Evolutionary conservation across 257 asterid species (phyloP).

Genomic region (Eucommia ulmoides): DNA sequence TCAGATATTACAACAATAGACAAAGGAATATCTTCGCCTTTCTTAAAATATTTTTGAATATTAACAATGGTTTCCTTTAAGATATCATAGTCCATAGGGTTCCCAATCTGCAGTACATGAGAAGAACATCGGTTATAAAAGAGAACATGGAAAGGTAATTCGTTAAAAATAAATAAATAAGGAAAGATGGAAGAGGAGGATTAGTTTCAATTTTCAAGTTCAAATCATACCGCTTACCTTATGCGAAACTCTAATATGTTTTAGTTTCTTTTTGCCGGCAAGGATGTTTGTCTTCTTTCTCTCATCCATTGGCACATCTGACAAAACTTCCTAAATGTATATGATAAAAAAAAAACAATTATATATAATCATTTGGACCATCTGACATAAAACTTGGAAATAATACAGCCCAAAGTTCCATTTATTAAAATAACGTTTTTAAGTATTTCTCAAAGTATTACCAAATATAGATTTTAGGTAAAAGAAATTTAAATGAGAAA

Average conservation of each 20-base stretch:
- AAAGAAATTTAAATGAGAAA: no score
- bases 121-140: constrained; percentile 1
- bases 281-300: constrained; percentile 50
- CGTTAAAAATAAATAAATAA: neutral
- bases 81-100: constrained; percentile 76
- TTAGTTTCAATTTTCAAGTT: constrained; percentile 1
- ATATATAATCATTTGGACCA: no score
- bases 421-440: no score
- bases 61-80: constrained; percentile 56
- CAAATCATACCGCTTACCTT: constrained; percentile 35
- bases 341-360: constrained; percentile 12
- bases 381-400: no score
- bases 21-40: constrained; percentile 52
- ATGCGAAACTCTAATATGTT: constrained; percentile 69
- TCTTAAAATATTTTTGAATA: constrained; percentile 38
- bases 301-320: constrained; percentile 83
- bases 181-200: constrained; percentile 1
- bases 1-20: constrained; percentile 83
- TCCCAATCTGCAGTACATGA: constrained; percentile 56
- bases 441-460: no score
- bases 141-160: neutral
- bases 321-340: constrained; percentile 64
- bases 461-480: no score
- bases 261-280: constrained; percentile 57
- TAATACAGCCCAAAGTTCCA: no score